These are phyloP conservation scores for Catharanthus roseus DNA, from an alignment of 257 asterid species.

Conservation along the genomic window DNA sequence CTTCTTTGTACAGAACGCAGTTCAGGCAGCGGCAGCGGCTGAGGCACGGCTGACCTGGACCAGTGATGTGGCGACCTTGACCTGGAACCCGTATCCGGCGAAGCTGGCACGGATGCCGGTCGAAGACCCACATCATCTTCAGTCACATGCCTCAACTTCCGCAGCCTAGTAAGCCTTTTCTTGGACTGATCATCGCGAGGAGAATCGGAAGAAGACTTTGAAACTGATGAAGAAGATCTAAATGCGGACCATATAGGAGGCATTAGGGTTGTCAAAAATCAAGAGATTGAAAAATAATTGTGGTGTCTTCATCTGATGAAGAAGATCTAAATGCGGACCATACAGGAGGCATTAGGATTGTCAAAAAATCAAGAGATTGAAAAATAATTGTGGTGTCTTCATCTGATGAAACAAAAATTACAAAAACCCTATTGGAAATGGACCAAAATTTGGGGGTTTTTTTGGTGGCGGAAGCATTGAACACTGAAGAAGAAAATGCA, in stretches of 20 bases:
- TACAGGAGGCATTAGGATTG: constrained; percentile 40
- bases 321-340: constrained; percentile 51
- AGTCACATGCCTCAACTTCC: constrained; percentile 48
- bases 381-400: too few species aligned
- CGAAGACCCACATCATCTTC: constrained; percentile 47
- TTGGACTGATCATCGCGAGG: constrained; percentile 27
- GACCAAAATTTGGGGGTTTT: background rate
- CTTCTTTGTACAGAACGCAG: constrained; percentile 17
- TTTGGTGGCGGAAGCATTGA: constrained; percentile 5
- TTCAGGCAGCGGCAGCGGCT: constrained; percentile 74
- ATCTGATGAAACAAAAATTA: background rate
- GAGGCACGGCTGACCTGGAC: constrained; percentile 69
- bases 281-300: background rate
- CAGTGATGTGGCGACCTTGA: constrained; percentile 36
- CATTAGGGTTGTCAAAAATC: constrained; percentile 27
- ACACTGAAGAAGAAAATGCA: constrained; percentile 2
- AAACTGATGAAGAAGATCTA: constrained; percentile 37
- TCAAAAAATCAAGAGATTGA: background rate
- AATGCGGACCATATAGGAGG: constrained; percentile 49
- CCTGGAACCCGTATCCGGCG: constrained; percentile 40
- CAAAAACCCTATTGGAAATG: background rate
- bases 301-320: too few species aligned
- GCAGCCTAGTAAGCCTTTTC: constrained; percentile 42
- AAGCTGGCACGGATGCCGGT: constrained; percentile 52
- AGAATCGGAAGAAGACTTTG: constrained; percentile 24